Percentiles rank a stretch among this genome's conserved stretches.
These are phyloP conservation scores for Cenchrus americanus DNA, from an alignment of 176 grass and related monocot genomes.

Conservation along the genomic window DNA sequence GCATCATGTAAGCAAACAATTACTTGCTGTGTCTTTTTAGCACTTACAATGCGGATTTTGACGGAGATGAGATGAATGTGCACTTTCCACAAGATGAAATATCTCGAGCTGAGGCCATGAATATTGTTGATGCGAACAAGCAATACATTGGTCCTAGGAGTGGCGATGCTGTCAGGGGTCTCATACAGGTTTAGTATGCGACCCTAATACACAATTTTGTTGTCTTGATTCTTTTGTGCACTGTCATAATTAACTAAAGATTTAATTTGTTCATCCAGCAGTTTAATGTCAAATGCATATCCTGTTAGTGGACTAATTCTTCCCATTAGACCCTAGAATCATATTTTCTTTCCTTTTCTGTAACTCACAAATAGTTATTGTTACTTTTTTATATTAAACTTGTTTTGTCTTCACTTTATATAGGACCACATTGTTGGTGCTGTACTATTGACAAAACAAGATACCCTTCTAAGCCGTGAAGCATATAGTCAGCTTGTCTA, in stretches of 20 bases:
- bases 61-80: constrained; percentile 99
- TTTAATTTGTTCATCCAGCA: constrained; percentile 8
- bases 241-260: constrained; percentile 10
- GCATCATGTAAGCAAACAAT: neutral
- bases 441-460: constrained; percentile 81
- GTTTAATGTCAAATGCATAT: constrained; percentile 23
- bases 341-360: neutral
- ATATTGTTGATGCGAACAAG: constrained; percentile 94
- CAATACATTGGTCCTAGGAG: constrained; percentile 92
- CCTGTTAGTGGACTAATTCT: constrained; percentile 11
- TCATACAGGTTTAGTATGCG: constrained; percentile 73
- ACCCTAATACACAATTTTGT: too few species aligned
- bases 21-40: constrained; percentile 48
- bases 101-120: constrained; percentile 88
- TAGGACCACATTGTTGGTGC: constrained; percentile 97
- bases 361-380: constrained; percentile 28
- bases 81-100: constrained; percentile 99
- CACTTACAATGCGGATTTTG: constrained; percentile 99
- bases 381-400: too few species aligned
- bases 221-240: neutral
- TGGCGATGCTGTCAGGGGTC: constrained; percentile 84
- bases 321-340: neutral
- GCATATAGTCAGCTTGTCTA: constrained; percentile 89
- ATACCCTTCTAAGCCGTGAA: constrained; percentile 81
- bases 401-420: constrained; percentile 21